phyloP scores from a whole-genome alignment of 495 filamentous ascomycete species.

The Margaritispora aquatica region DNA sequence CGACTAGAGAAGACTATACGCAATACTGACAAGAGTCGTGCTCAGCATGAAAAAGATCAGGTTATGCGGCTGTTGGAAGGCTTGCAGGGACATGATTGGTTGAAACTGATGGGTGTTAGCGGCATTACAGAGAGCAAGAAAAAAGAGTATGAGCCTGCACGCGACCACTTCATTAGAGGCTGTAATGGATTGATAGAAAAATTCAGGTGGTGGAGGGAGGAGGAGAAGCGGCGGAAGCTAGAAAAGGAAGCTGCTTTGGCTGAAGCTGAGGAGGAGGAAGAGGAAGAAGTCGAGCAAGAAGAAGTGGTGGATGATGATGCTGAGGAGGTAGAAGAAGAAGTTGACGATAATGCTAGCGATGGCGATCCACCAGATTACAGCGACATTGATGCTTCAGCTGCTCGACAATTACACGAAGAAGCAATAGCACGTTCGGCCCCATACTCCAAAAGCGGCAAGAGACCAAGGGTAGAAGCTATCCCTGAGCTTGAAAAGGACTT shows the following conservation, averaged over 20 bases:
- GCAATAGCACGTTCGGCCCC: slow-evolving; percentile 38
- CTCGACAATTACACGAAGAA: slow-evolving; percentile 69
- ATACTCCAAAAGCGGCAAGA: slow-evolving; percentile 4
- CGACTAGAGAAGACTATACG: slow-evolving; percentile 88
- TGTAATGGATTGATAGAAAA: slow-evolving; percentile 77
- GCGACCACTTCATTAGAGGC: slow-evolving; percentile 74
- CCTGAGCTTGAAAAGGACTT: slow-evolving; percentile 57
- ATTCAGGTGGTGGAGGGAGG: slow-evolving; percentile 79
- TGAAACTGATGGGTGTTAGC: slow-evolving; percentile 87
- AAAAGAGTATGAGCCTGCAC: slow-evolving; percentile 80
- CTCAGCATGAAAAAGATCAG: slow-evolving; percentile 86
- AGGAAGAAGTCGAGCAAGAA: slow-evolving; percentile 29
- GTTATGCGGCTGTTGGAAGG: slow-evolving; percentile 81
- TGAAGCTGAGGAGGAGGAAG: slow-evolving; percentile 38
- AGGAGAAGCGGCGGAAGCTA: slow-evolving; percentile 74
- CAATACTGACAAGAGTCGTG: slow-evolving; percentile 86
- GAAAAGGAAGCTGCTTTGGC: slow-evolving; percentile 53
- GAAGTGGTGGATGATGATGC: slow-evolving; percentile 35
- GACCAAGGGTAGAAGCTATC: slow-evolving; percentile 8
- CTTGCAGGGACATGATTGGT: slow-evolving; percentile 86
- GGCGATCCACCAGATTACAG: slow-evolving; percentile 53
- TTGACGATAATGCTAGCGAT: slow-evolving; percentile 29
- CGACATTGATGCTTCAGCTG: slow-evolving; percentile 68
- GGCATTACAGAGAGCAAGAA: slow-evolving; percentile 76
- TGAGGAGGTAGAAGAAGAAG: slow-evolving; percentile 31